Base-by-base conservation (phyloP, 1,284 basidiomycete genomes). In the Hypsizygus ulmarius region DNA sequence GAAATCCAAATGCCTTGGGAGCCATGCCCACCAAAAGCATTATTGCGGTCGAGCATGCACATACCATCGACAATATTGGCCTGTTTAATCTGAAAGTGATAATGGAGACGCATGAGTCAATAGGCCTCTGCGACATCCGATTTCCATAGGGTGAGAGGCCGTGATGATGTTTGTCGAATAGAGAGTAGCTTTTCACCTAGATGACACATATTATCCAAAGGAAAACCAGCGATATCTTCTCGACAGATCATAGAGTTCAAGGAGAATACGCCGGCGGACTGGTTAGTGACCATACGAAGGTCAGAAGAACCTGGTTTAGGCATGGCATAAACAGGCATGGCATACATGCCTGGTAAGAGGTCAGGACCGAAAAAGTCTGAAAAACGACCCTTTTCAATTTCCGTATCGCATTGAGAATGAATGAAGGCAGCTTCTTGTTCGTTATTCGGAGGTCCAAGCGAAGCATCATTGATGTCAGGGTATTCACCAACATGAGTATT, bases 51-150 rank as follows among this genome's bases (percentile, higher is more conserved):
- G 21, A 25, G 4, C 4, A 4, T 3, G 21, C 21, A 7, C 4
- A 25, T 4, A 25, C 21, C 21, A 25, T 15, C 51, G 2, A 74
- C 51, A 0, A 54, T 63, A 0, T 68, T 58, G 0, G 70, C 49
- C 37, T 76, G 73, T 34, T 67, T 66, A 1, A 74, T 35, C 38
- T 77, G 73, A 71, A 69, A 75, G 0, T 62, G 38, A 0, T 61
- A 64, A 33, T 70, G 65, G 50, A 72, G 58, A 0, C 70, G 73
- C 1, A 72, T 48, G 0, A 57, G 53, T 0, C 59, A 54, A 35
- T 68, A 76, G 0, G 73, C 72, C 5, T 64, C 55, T 0, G 62
- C 43, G 0, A 75, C 61, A 38, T 77, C 71, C 0, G 63, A 67
- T 41, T 74, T 74, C 53, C 58, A 72, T 0, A 70, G 37, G 3